phyloP scores from a whole-genome alignment of 805 yeast genomes.

The Lipomyces mesembrius region DNA sequence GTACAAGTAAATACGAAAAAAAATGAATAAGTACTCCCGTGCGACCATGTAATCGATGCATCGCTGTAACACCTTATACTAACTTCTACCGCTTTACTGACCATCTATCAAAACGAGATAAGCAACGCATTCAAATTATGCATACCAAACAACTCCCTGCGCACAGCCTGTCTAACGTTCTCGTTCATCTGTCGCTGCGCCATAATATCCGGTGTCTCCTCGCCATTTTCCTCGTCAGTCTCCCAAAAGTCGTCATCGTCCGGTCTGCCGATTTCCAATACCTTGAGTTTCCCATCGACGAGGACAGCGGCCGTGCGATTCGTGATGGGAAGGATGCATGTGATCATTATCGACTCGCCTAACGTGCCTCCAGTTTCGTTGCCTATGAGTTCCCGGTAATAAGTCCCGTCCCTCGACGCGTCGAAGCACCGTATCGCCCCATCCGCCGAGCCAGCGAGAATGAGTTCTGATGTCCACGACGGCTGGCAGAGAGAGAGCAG shows the following conservation, averaged over 20 bases:
- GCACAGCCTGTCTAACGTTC: constrained; percentile 22
- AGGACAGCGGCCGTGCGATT: constrained; percentile 18
- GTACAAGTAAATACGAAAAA: not conserved
- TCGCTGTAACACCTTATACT: not conserved
- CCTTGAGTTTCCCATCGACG: constrained; percentile 20
- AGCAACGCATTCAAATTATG: constrained; percentile 26
- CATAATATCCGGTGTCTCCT: constrained; percentile 11
- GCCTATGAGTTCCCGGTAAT: constrained; percentile 26
- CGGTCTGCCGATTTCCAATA: constrained; percentile 19
- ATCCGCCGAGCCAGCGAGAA: constrained; percentile 37
- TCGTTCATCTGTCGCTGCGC: constrained; percentile 18
- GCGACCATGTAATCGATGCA: not conserved
- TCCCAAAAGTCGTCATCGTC: constrained; percentile 4
- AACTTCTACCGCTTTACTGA: not conserved
- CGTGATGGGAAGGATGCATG: constrained; percentile 19
- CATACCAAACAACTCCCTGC: constrained; percentile 34
- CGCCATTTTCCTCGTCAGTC: not conserved
- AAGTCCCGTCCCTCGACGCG: constrained; percentile 22
- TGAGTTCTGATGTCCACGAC: constrained; percentile 27
- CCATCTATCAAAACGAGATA: constrained; percentile 15
- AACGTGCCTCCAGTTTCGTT: constrained; percentile 1
- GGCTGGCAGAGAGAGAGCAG: constrained; percentile 30
- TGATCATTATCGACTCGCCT: constrained; percentile 20
- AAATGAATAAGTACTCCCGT: not conserved
- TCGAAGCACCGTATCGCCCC: constrained; percentile 36